A percentile compares a stretch with the other conserved stretches of the same genome.
Conservation (phyloP, 495 filamentous ascomycete genomes). For the Oidiodendron maius region DNA sequence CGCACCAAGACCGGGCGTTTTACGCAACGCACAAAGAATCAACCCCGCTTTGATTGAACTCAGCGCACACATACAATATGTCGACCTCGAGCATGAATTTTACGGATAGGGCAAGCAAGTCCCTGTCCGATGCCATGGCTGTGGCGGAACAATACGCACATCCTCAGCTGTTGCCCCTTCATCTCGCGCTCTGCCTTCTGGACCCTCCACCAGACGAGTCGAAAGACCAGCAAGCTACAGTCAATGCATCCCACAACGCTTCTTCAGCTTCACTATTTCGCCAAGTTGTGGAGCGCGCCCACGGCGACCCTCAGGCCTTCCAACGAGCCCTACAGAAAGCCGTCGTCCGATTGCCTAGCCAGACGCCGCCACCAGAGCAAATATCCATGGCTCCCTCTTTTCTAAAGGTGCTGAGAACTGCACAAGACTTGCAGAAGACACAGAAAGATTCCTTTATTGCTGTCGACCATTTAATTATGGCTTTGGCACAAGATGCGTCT, state of each 20-base stretch:
- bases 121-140: constrained; percentile 76
- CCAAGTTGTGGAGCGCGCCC: constrained; percentile 89
- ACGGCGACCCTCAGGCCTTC: constrained; percentile 84
- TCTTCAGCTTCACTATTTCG: constrained; percentile 70
- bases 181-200: constrained; percentile 82
- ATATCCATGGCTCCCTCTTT: constrained; percentile 76
- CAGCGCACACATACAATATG: constrained; percentile 36
- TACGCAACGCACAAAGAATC: background rate
- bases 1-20: no score
- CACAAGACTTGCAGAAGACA: constrained; percentile 87
- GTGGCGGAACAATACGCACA: constrained; percentile 85
- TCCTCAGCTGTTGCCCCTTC: constrained; percentile 80
- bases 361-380: constrained; percentile 88
- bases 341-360: constrained; percentile 83
- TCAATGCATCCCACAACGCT: constrained; percentile 51
- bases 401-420: constrained; percentile 71
- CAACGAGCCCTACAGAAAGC: constrained; percentile 86
- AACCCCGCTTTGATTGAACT: constrained; percentile 15
- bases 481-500: constrained; percentile 69
- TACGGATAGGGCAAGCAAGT: constrained; percentile 85
- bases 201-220: constrained; percentile 74
- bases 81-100: constrained; percentile 62
- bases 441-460: constrained; percentile 94
- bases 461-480: constrained; percentile 86
- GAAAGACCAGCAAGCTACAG: constrained; percentile 62